These are phyloP conservation scores for Paxillus ammoniavirescens DNA, from an alignment of 768 basidiomycete genomes.

Conservation along the genomic window DNA sequence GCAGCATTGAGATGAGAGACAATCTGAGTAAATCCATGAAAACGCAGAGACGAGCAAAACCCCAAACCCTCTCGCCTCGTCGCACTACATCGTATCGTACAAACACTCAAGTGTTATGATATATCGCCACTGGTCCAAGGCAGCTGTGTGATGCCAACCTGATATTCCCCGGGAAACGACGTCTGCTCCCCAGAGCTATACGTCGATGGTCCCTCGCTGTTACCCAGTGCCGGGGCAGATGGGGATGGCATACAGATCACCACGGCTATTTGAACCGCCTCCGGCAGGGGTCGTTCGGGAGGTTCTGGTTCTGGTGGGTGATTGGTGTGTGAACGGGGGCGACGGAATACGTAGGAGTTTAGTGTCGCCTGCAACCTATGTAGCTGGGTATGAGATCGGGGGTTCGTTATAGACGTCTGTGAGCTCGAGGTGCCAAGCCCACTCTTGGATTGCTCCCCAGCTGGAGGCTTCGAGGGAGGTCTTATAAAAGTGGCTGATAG, in stretches of 20 bases:
- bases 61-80: too few species aligned
- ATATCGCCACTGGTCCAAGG: constrained; percentile 30
- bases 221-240: background rate
- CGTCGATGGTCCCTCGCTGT: background rate
- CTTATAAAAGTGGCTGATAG: constrained; percentile 21
- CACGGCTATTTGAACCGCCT: constrained; percentile 39
- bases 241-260: constrained; percentile 48
- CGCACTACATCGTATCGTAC: too few species aligned
- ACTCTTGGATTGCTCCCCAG: background rate
- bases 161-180: constrained; percentile 32
- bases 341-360: constrained; percentile 3
- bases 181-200: constrained; percentile 4
- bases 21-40: too few species aligned
- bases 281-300: constrained; percentile 11
- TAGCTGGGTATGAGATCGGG: background rate
- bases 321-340: constrained; percentile 1
- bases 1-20: too few species aligned
- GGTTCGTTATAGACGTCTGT: background rate
- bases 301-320: constrained; percentile 11
- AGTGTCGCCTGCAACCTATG: constrained; percentile 1
- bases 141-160: constrained; percentile 43
- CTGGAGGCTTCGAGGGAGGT: constrained; percentile 8
- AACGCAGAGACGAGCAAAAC: too few species aligned
- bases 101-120: background rate
- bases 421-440: background rate